Conservation (phyloP, 768 basidiomycete species). For the Rhizopogon sp. region DNA sequence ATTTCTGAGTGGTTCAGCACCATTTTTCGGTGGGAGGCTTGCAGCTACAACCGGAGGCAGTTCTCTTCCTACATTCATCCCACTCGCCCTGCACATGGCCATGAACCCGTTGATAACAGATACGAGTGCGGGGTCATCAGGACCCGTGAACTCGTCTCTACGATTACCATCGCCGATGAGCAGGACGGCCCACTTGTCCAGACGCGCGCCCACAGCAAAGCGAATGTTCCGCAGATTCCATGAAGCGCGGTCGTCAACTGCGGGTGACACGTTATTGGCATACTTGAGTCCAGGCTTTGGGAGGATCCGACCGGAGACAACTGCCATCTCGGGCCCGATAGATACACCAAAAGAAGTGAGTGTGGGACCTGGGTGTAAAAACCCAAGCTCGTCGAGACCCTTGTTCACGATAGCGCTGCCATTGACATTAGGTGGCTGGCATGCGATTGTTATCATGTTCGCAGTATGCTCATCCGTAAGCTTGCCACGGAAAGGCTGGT, state of each 20-base stretch:
- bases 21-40: conserved; percentile 45
- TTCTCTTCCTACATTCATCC: conserved; percentile 45
- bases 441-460: conserved; percentile 45
- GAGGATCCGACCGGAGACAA: conserved; percentile 51
- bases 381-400: conserved; percentile 40
- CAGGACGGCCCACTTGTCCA: conserved; percentile 66
- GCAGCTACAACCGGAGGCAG: conserved; percentile 36
- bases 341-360: conserved; percentile 40
- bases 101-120: conserved; percentile 47
- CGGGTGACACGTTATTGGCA: conserved; percentile 18
- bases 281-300: conserved; percentile 40
- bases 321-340: conserved; percentile 46
- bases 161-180: conserved; percentile 54
- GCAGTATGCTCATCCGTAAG: conserved; percentile 50
- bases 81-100: conserved; percentile 57
- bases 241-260: conserved; percentile 41
- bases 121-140: conserved; percentile 49
- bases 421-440: conserved; percentile 45
- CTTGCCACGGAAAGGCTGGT: conserved; percentile 43
- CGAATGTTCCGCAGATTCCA: conserved; percentile 54
- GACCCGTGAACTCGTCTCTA: conserved; percentile 55
- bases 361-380: conserved; percentile 27
- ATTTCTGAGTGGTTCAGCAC: conserved; percentile 49
- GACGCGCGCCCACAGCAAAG: conserved; percentile 51
- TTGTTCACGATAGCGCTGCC: conserved; percentile 37